Evolutionary conservation across 257 asterid genomes (phyloP).

Genomic region (Nicotiana attenuata): DNA sequence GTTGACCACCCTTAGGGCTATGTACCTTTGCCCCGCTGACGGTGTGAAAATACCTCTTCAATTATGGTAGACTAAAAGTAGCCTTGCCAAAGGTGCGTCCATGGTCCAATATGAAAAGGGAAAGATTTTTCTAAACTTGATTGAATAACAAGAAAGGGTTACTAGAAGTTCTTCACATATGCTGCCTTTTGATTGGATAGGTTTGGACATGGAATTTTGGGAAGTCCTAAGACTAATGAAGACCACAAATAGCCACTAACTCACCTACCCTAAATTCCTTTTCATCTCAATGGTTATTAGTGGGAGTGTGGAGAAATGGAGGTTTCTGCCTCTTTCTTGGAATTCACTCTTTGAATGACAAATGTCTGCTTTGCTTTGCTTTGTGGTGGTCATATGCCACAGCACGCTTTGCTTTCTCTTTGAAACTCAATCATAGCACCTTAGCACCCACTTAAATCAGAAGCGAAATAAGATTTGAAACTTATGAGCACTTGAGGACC

Average conservation of each 20-base stretch:
- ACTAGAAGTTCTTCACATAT: neutral
- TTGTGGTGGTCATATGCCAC: constrained; percentile 9
- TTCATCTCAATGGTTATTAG: neutral
- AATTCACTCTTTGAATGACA: neutral
- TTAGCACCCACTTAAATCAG: neutral
- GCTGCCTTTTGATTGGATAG: no score
- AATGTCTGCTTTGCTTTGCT: neutral
- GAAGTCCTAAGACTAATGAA: neutral
- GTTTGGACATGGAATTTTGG: no score
- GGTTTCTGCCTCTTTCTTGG: constrained; percentile 7
- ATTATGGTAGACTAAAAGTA: no score
- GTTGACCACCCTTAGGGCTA: no score
- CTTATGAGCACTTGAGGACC: no score
- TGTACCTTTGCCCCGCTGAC: no score
- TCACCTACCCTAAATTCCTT: constrained; percentile 12
- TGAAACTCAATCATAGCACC: neutral
- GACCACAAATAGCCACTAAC: constrained; percentile 18
- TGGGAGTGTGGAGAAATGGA: neutral
- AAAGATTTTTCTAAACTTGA: neutral
- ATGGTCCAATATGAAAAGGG: neutral
- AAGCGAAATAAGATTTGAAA: no score
- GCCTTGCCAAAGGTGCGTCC: neutral
- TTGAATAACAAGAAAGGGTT: neutral
- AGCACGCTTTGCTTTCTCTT: constrained; percentile 16
- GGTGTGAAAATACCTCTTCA: no score